Percentiles rank a stretch among this genome's conserved stretches.
phyloP scores from a whole-genome alignment of 1,284 basidiomycete species.

The Tylopilus sp. region DNA sequence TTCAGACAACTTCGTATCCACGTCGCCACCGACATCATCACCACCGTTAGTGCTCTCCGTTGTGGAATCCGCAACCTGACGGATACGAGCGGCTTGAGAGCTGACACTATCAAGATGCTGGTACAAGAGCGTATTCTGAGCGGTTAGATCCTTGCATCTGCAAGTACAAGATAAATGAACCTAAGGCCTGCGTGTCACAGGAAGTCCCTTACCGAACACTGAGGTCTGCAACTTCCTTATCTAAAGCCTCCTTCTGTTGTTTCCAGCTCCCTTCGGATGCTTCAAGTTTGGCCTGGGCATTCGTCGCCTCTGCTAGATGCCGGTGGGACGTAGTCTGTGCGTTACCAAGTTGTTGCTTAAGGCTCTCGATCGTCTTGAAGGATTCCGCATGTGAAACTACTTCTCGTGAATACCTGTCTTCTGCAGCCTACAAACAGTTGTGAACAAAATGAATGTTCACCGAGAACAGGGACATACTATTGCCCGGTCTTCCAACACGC shows the following conservation, averaged over 20 bases:
- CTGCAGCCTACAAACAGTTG: constrained; percentile 52
- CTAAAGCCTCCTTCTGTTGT: constrained; percentile 70
- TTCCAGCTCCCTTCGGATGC: constrained; percentile 77
- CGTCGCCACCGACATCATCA: constrained; percentile 44
- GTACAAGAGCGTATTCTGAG: constrained; percentile 79
- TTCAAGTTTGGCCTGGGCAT: constrained; percentile 67
- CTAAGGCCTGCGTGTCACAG: not conserved
- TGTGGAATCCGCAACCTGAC: constrained; percentile 59
- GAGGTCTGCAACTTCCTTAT: constrained; percentile 74
- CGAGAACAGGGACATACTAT: constrained; percentile 42
- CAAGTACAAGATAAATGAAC: not conserved
- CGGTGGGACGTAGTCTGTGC: constrained; percentile 54
- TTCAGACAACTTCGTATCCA: constrained; percentile 62
- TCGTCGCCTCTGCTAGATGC: constrained; percentile 59
- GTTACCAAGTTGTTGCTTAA: constrained; percentile 60
- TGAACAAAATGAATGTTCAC: not conserved
- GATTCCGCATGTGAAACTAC: constrained; percentile 81
- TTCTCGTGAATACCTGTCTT: constrained; percentile 77
- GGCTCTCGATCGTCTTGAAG: constrained; percentile 64
- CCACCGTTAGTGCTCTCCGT: constrained; percentile 39
- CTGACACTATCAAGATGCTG: constrained; percentile 85
- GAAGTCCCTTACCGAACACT: constrained; percentile 53
- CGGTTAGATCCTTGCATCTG: constrained; percentile 71
- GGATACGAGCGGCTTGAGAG: constrained; percentile 75
- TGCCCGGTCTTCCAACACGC: constrained; percentile 64